Base-by-base conservation (phyloP, 345 rosid genomes). In the Streptanthus diversifolius region DNA sequence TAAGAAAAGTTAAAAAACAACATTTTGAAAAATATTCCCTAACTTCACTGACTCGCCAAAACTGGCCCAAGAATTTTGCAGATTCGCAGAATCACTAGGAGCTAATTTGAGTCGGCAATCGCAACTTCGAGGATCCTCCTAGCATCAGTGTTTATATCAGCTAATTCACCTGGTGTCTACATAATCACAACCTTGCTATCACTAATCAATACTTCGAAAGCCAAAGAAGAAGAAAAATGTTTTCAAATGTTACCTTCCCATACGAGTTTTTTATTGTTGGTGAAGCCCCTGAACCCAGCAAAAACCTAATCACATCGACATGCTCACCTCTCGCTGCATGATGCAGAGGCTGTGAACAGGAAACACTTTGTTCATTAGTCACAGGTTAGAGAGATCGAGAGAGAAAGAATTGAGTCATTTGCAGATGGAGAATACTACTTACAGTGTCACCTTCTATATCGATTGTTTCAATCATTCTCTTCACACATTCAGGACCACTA, bases 311-410 rank as follows among this genome's bases (percentile, higher is more conserved):
- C 54, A 91, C 90, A 24, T 88, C 85, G 22, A 63, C 83, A 62
- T 95, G 99, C 43, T 89, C 96, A 58, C 96, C 99, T 79, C 97
- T 85, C 22, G 95, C 97, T 19, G 97, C 97, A 47, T 91, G 96
- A 80, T 95, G 99, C 65, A 95, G 92, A 64, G 99, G 97, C 97
- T 91, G 80, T 47, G n/a, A 58, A 49, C 64, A 58, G 35, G 29
- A 68, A 76, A 22, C 37, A 37, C 7, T 35, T 24, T 60, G 48
- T 24, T 24, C 36, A 53, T 53, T 49, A 60, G 17, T 51, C 30
- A 40, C 3, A 41, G 5, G 30, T 47, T 13, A 48, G 8, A 54
- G 59, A 27, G 60, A 27, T 7, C 1, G 11, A 27, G 19, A 52
- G 27, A 65, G 54, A 45, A 27, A 49, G 44, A 15, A 25, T 15